A percentile compares a stretch with the other conserved stretches of the same genome.
phyloP scores from a whole-genome alignment of 129 eudicot genomes.

The Solidago caesia region DNA sequence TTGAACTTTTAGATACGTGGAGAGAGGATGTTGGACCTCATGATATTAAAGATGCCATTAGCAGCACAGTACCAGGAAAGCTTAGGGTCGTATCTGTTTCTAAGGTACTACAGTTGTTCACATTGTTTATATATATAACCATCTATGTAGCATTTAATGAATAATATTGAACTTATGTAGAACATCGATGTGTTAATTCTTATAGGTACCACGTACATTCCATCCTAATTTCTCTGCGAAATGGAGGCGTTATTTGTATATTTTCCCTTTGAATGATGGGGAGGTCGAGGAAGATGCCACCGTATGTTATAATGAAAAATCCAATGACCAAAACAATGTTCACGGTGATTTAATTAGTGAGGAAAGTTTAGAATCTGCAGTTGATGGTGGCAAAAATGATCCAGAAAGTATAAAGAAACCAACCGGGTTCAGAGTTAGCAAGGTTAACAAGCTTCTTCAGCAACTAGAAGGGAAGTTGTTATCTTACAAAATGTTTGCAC shows the following conservation, averaged over 20 bases:
- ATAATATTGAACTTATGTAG: background rate
- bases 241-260: slow-evolving; percentile 91
- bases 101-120: slow-evolving; percentile 45
- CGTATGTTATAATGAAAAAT: slow-evolving; percentile 10
- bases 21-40: slow-evolving; percentile 63
- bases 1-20: slow-evolving; percentile 78
- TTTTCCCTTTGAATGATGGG: slow-evolving; percentile 67
- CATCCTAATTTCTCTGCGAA: slow-evolving; percentile 97
- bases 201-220: slow-evolving; percentile 82
- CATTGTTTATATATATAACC: background rate
- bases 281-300: slow-evolving; percentile 29
- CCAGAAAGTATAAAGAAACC: slow-evolving; percentile 48
- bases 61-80: slow-evolving; percentile 63
- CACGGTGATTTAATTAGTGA: slow-evolving; percentile 13
- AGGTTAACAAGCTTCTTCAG: slow-evolving; percentile 63
- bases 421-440: slow-evolving; percentile 50
- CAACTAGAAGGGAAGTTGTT: slow-evolving; percentile 82
- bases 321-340: slow-evolving; percentile 19
- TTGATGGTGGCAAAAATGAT: slow-evolving; percentile 31
- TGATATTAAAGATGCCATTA: slow-evolving; percentile 69
- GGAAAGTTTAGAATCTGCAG: slow-evolving; percentile 24
- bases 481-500: slow-evolving; percentile 93
- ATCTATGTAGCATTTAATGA: background rate
- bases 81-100: slow-evolving; percentile 65
- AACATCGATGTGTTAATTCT: slow-evolving; percentile 6